Conservation (phyloP, 805 yeast genomes). For the Wilhelminamyces savonicus region DNA sequence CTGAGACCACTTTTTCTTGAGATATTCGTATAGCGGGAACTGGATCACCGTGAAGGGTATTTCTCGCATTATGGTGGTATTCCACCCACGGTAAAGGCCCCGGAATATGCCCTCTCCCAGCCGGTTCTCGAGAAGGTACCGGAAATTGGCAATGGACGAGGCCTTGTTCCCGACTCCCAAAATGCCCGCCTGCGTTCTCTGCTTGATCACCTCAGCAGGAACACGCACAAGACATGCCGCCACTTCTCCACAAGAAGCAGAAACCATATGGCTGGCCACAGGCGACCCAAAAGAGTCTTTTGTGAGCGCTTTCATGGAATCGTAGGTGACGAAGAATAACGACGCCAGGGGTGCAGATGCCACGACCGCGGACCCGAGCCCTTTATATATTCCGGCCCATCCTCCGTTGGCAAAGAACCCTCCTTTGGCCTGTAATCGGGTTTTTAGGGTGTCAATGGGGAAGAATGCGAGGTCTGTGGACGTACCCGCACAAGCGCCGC, state of each 20-base stretch:
- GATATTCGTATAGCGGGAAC: conserved; percentile 84
- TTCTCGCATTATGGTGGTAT: conserved; percentile 87
- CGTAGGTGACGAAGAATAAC: conserved; percentile 65
- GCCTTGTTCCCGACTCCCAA: conserved; percentile 25
- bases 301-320: conserved; percentile 52
- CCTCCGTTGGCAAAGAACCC: conserved; percentile 94
- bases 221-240: conserved; percentile 93
- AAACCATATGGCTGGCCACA: conserved; percentile 63
- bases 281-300: conserved; percentile 23
- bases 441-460: conserved; percentile 93
- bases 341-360: conserved; percentile 83
- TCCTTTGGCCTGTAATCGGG: conserved; percentile 90
- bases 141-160: conserved; percentile 69
- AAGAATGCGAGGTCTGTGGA: conserved; percentile 91
- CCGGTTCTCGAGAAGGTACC: conserved; percentile 51
- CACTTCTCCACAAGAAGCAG: conserved; percentile 87
- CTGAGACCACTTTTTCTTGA: conserved; percentile 59
- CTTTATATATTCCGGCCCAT: conserved; percentile 83
- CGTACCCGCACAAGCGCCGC: conserved; percentile 96
- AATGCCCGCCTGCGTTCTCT: conserved; percentile 67
- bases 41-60: conserved; percentile 96
- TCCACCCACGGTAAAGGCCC: conserved; percentile 91
- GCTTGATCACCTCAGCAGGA: conserved; percentile 95
- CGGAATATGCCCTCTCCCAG: conserved; percentile 71
- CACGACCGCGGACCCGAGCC: conserved; percentile 86